These are phyloP conservation scores for Anthracocystis walkeri DNA, from an alignment of 1,284 basidiomycete species.

Conservation along the genomic window DNA sequence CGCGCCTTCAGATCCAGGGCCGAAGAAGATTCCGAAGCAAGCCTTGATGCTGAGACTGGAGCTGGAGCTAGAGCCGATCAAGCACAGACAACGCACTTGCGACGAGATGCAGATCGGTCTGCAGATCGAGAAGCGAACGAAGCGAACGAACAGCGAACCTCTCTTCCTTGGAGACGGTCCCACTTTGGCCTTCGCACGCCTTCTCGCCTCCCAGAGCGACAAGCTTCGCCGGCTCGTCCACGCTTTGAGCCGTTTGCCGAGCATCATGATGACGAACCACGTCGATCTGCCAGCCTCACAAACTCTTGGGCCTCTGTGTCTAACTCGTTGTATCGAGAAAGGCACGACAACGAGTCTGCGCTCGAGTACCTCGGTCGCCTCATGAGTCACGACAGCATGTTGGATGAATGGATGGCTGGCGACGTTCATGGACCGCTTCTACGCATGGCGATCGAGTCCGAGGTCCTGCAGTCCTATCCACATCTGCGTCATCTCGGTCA, in stretches of 20 bases:
- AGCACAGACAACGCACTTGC: not conserved
- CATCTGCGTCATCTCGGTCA: conserved; percentile 10
- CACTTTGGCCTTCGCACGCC: conserved; percentile 27
- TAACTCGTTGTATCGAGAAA: conserved; percentile 8
- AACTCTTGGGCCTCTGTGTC: not conserved
- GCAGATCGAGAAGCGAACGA: not conserved
- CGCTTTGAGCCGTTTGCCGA: conserved; percentile 30
- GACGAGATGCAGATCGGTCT: not conserved
- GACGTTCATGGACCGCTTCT: conserved; percentile 22
- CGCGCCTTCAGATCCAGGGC: conserved; percentile 1
- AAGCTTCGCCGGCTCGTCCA: conserved; percentile 1
- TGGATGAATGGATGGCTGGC: conserved; percentile 36
- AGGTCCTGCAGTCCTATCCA: not conserved
- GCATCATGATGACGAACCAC: not conserved
- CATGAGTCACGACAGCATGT: conserved; percentile 38
- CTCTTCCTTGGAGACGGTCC: conserved; percentile 14
- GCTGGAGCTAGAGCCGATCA: not conserved
- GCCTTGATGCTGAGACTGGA: not conserved
- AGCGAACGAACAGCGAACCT: not conserved
- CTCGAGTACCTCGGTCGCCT: conserved; percentile 46
- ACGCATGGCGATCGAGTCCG: conserved; percentile 41
- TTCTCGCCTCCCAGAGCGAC: conserved; percentile 11
- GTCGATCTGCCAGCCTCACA: not conserved
- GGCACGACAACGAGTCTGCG: conserved; percentile 32
- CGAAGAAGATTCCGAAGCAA: not conserved